Evolutionary conservation across 2,329 filamentous ascomycete species (phyloP), one percentile per base, ranked within the genome.

Genomic region (Cordyceps cicadae): DNA sequence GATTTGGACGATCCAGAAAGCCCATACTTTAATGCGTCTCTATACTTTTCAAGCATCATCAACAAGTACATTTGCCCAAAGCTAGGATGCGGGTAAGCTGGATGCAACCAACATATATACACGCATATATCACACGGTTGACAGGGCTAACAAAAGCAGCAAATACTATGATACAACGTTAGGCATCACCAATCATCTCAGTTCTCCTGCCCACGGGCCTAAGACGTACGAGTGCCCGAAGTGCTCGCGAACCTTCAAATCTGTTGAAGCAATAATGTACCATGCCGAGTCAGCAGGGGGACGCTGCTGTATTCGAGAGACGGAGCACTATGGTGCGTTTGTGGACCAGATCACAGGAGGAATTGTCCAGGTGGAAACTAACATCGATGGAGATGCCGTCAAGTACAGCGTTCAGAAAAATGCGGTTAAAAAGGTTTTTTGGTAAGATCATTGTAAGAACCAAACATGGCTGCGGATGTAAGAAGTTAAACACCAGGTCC

Each of bases 301-400:
- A 5, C 32, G 45, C 12, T 60, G 58, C 46, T 32, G 51, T 14
- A 32, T 62, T n/a, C 46, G 46, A 17, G 58, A 49, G n/a, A 49
- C 62, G n/a, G 37, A 52, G 11, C 46, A 54, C 7, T 51, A 68
- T 48, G 64, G 65, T 3, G 63, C 66, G 0, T 74, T 67, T 48
- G 54, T 74, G 51, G 68, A 73, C 53, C 71, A 73, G 60, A 60
- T 74, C 34, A 71, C 71, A 0, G 71, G 63, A 6, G 71, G 72
- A 0, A 63, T 74, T 51, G 63, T 73, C 11, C 66, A 71, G n/a
- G 59, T 71, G 11, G 56, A 59, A 24, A 6, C 32, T 3, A 24
- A 9, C 14, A n/a, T 17, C n/a, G 7, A 15, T 5, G 17, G 43
- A 12, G 43, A 26, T 17, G 5, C 14, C 24, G 19, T 52, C 34